These are phyloP conservation scores for Porcisia deanei DNA, from an alignment of 208 protist genomes.

Conservation along the genomic window DNA sequence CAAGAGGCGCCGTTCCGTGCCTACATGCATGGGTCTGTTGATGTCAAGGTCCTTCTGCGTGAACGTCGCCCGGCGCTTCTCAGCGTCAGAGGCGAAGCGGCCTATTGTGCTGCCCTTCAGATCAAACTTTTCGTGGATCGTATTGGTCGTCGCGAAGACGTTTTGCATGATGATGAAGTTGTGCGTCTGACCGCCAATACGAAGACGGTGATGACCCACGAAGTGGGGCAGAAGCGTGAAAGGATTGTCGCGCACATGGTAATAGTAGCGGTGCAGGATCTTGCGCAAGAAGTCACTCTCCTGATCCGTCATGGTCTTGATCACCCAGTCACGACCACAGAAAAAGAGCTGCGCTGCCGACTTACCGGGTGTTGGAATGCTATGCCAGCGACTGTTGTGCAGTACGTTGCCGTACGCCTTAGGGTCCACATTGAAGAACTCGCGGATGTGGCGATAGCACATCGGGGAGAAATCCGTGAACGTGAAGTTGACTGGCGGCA, in stretches of 20 bases:
- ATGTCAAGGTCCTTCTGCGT: slow-evolving; percentile 94
- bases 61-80: slow-evolving; percentile 82
- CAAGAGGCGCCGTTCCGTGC: slow-evolving; percentile 47
- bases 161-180: slow-evolving; percentile 95
- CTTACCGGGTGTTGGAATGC: slow-evolving; percentile 90
- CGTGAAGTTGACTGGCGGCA: slow-evolving; percentile 53
- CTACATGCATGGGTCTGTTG: slow-evolving; percentile 78
- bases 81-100: slow-evolving; percentile 76
- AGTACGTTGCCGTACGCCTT: slow-evolving; percentile 77
- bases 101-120: slow-evolving; percentile 94
- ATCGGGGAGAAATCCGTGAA: slow-evolving; percentile 93
- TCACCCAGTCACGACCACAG: slow-evolving; percentile 90
- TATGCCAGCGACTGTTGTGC: slow-evolving; percentile 78
- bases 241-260: slow-evolving; percentile 88
- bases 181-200: slow-evolving; percentile 61
- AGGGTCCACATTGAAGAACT: slow-evolving; percentile 83
- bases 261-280: slow-evolving; percentile 92
- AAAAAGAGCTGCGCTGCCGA: slow-evolving; percentile 92
- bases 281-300: slow-evolving; percentile 90
- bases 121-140: slow-evolving; percentile 93
- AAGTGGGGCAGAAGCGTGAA: slow-evolving; percentile 92
- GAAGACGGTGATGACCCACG: slow-evolving; percentile 86
- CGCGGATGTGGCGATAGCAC: slow-evolving; percentile 90
- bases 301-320: slow-evolving; percentile 92
- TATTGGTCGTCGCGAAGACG: slow-evolving; percentile 90